Evolutionary conservation across 2,329 filamentous ascomycete species (phyloP).

Genomic region (Ustulina deusta): DNA sequence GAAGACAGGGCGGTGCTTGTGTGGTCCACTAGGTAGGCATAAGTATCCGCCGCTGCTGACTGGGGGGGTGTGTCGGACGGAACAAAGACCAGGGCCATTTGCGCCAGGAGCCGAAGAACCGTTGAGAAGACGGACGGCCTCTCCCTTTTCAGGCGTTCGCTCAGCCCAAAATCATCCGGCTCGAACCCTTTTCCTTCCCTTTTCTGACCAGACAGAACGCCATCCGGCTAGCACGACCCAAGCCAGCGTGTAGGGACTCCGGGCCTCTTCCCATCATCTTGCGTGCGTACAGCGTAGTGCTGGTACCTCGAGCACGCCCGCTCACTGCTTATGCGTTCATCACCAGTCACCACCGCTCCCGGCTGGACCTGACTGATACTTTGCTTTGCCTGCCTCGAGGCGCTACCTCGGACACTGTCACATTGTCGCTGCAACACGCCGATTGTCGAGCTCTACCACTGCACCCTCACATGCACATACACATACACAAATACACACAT

Average conservation of each 20-base stretch:
- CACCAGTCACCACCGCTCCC: conserved; percentile 15
- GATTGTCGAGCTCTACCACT: conserved; percentile 3
- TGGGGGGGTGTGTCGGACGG: conserved; percentile 20
- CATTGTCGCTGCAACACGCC: conserved; percentile 12
- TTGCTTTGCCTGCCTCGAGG: conserved; percentile 13
- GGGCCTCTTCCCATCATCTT: conserved; percentile 18
- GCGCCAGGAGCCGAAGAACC: conserved; percentile 37
- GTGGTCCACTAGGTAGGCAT: neutral
- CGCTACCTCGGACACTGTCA: conserved; percentile 17
- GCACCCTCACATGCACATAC: neutral
- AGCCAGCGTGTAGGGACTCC: neutral
- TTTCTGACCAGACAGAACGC: conserved; percentile 29
- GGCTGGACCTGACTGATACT: conserved; percentile 14
- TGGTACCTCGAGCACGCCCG: conserved; percentile 18
- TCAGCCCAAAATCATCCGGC: conserved; percentile 30
- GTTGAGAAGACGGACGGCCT: conserved; percentile 33
- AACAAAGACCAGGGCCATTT: conserved; percentile 33
- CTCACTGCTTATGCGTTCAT: conserved; percentile 31
- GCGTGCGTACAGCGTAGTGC: conserved; percentile 21
- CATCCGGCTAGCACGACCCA: conserved; percentile 24
- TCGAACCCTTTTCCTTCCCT: conserved; percentile 35
- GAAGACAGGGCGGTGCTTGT: conserved; percentile 31
- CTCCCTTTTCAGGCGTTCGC: conserved; percentile 30
- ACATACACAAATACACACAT: conserved; percentile 6
- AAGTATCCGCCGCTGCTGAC: conserved; percentile 36